phyloP scores from a whole-genome alignment of 305 asterid species.

The Fraxinus nigra region DNA sequence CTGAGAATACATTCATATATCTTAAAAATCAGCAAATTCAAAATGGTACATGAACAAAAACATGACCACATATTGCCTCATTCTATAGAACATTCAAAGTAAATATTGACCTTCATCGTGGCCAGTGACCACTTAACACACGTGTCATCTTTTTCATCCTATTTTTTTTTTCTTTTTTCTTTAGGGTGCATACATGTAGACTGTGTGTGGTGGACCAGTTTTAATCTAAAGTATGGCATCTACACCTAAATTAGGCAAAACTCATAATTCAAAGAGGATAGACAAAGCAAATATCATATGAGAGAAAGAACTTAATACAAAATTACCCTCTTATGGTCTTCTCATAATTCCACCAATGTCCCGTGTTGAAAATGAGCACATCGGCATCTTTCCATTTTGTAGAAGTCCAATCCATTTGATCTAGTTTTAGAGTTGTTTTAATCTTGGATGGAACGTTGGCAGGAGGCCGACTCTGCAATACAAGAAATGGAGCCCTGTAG shows the following conservation, averaged over 20 bases:
- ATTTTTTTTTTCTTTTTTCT: neutral
- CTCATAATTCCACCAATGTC: constrained; percentile 98
- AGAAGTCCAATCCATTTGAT: constrained; percentile 86
- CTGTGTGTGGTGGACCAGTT: neutral
- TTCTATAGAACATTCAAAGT: neutral
- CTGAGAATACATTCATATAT: constrained; percentile 35
- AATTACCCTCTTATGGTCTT: constrained; percentile 82
- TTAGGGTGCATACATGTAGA: neutral
- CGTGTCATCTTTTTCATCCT: neutral
- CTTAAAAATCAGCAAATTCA: constrained; percentile 15
- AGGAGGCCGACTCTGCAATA: constrained; percentile 86
- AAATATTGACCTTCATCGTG: neutral
- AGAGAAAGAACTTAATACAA: neutral
- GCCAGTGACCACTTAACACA: neutral
- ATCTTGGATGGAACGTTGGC: constrained; percentile 36
- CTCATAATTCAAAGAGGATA: neutral
- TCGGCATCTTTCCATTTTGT: constrained; percentile 76
- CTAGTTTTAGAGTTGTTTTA: constrained; percentile 72
- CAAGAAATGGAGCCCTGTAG: constrained; percentile 89
- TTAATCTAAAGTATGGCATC: neutral
- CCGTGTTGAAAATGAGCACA: constrained; percentile 70
- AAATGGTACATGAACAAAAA: neutral
- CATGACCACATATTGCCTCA: neutral
- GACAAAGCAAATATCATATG: neutral
- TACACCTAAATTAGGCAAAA: neutral